These are phyloP conservation scores for Lipomyces oligophaga DNA, from an alignment of 805 yeast genomes.

Conservation along the genomic window DNA sequence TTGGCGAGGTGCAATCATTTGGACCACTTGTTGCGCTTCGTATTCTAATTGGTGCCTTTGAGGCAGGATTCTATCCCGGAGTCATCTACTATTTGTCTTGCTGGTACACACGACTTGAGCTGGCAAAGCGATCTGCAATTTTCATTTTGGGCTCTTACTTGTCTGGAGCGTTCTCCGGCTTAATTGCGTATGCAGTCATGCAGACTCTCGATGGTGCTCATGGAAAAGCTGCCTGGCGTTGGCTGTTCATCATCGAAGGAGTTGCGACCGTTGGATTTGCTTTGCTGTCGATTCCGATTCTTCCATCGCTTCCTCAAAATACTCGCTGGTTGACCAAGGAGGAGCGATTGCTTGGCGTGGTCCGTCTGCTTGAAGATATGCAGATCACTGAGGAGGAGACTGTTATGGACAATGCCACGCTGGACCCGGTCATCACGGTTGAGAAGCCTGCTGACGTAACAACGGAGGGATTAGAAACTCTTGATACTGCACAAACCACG, in stretches of 20 bases:
- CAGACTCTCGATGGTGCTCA: conserved; percentile 42
- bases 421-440: no score
- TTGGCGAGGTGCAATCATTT: conserved; percentile 45
- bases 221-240: conserved; percentile 51
- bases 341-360: conserved; percentile 42
- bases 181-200: conserved; percentile 53
- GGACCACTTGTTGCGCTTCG: conserved; percentile 47
- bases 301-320: conserved; percentile 54
- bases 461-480: background rate
- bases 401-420: conserved; percentile 4
- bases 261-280: conserved; percentile 48
- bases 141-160: conserved; percentile 48
- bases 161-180: conserved; percentile 54
- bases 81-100: conserved; percentile 50
- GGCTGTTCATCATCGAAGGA: conserved; percentile 57
- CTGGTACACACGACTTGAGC: conserved; percentile 53
- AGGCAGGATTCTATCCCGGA: conserved; percentile 49
- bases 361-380: conserved; percentile 42
- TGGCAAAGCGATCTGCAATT: conserved; percentile 49
- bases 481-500: no score
- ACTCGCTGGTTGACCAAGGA: conserved; percentile 47
- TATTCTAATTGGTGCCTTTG: conserved; percentile 47
- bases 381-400: conserved; percentile 37
- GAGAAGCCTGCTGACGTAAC: conserved; percentile 2
- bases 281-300: conserved; percentile 45